A percentile compares a stretch with the other conserved stretches of the same genome.
Conservation (phyloP, 2,329 filamentous ascomycete species). For the Septoria petroselini region DNA sequence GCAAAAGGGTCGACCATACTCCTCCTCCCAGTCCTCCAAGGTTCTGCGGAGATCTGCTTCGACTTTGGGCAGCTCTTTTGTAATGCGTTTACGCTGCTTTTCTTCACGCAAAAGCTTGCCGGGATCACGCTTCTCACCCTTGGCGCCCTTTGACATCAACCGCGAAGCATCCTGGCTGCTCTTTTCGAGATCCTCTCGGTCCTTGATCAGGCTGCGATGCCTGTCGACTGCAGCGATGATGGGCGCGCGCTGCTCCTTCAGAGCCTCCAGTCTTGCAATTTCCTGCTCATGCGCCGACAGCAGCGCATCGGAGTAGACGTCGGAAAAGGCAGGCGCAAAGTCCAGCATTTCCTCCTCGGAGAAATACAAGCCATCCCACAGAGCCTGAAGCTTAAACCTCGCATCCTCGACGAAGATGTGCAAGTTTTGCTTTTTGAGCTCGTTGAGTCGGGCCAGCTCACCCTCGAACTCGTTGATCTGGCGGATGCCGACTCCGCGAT, state of each 20-base stretch:
- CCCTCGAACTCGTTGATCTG: conserved; percentile 96
- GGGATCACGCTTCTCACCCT: conserved; percentile 91
- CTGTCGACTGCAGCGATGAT: conserved; percentile 78
- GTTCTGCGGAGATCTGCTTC: conserved; percentile 75
- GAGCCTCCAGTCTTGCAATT: conserved; percentile 72
- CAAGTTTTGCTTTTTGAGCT: conserved; percentile 91
- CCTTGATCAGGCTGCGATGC: conserved; percentile 76
- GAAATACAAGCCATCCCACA: conserved; percentile 92
- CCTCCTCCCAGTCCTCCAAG: conserved; percentile 87
- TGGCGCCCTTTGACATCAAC: conserved; percentile 84
- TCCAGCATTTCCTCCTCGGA: conserved; percentile 99
- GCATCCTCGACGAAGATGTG: conserved; percentile 96
- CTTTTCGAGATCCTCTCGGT: conserved; percentile 80
- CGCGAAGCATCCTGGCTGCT: conserved; percentile 94
- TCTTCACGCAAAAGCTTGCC: conserved; percentile 91
- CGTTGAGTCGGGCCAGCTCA: conserved; percentile 79
- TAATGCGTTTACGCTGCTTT: conserved; percentile 96
- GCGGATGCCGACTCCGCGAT: conserved; percentile 84
- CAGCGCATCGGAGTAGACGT: conserved; percentile 93
- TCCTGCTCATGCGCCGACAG: conserved; percentile 93
- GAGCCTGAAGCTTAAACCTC: conserved; percentile 81
- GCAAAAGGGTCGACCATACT: conserved; percentile 88
- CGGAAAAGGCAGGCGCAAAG: conserved; percentile 86
- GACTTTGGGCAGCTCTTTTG: conserved; percentile 92
- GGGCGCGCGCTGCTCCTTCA: conserved; percentile 84